Percentiles rank a stretch among this genome's conserved stretches.
phyloP scores from a whole-genome alignment of 345 rosid species.

The Salix brachista region DNA sequence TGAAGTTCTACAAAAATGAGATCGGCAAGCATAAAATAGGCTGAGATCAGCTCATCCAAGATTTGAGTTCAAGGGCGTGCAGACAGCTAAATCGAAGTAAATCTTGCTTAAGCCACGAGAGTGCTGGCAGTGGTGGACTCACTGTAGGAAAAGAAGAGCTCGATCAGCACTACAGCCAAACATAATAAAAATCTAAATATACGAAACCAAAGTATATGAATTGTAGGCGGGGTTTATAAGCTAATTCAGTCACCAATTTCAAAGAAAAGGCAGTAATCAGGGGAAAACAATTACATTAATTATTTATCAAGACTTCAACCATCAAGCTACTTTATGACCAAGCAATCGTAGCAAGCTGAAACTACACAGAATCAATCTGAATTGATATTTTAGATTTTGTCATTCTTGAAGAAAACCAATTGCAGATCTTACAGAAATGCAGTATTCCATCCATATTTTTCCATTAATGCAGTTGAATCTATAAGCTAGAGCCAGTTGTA shows the following conservation, averaged over 20 bases:
- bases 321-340: neutral
- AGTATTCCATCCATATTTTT: neutral
- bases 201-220: neutral
- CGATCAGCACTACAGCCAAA: neutral
- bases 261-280: neutral
- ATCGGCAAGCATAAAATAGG: neutral
- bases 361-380: neutral
- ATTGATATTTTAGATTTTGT: neutral
- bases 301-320: neutral
- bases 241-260: neutral
- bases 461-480: neutral
- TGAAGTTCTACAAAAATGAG: neutral
- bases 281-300: neutral
- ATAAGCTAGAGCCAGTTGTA: neutral
- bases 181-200: neutral
- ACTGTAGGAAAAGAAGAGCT: slow-evolving; percentile 23
- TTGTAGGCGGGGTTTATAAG: neutral
- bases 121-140: slow-evolving; percentile 67
- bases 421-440: neutral
- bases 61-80: neutral
- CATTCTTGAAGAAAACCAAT: neutral
- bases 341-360: neutral
- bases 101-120: slow-evolving; percentile 45
- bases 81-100: neutral
- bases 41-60: neutral